Evolutionary conservation across 2,329 filamentous ascomycete species (phyloP).

Genomic region (Gliomastix tumulicola): DNA sequence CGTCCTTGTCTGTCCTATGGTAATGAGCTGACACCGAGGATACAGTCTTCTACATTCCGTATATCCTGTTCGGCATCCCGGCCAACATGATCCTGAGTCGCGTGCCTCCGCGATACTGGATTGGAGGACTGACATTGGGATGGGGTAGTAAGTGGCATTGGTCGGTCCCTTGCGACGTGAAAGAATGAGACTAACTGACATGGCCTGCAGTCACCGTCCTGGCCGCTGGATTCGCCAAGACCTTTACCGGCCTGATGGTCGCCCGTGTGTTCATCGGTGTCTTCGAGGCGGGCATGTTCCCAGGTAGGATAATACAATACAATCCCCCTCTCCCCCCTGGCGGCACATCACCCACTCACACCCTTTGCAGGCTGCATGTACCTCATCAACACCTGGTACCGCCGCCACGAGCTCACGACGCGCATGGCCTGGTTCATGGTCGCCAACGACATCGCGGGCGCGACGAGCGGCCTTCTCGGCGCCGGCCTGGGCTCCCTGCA

Average conservation of each 20-base stretch:
- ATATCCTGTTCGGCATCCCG: constrained; percentile 21
- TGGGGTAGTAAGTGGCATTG: constrained; percentile 16
- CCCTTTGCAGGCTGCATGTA: constrained; percentile 23
- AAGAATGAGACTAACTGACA: too few relatives aligned
- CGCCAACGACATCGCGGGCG: constrained; percentile 14
- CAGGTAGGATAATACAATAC: too few relatives aligned
- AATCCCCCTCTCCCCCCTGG: too few relatives aligned
- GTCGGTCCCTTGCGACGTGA: too few relatives aligned
- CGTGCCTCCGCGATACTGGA: constrained; percentile 17
- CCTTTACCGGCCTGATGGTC: constrained; percentile 10
- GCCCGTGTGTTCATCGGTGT: constrained; percentile 13
- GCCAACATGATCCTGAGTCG: constrained; percentile 20
- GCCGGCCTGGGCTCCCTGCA: constrained; percentile 13
- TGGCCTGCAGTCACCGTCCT: constrained; percentile 15
- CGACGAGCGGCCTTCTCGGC: constrained; percentile 12
- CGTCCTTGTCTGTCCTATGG: too few relatives aligned
- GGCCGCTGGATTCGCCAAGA: constrained; percentile 18
- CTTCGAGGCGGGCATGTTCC: constrained; percentile 25
- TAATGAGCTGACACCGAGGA: too few relatives aligned
- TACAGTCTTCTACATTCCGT: constrained; percentile 11
- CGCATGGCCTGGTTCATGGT: constrained; percentile 15
- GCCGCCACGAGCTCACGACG: constrained; percentile 19
- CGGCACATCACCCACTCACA: too few relatives aligned
- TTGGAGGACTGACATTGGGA: constrained; percentile 19
- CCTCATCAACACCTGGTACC: constrained; percentile 24